These are phyloP conservation scores for Diaporthe sp. DNA, from an alignment of 2,329 filamentous ascomycete genomes.

Conservation along the genomic window DNA sequence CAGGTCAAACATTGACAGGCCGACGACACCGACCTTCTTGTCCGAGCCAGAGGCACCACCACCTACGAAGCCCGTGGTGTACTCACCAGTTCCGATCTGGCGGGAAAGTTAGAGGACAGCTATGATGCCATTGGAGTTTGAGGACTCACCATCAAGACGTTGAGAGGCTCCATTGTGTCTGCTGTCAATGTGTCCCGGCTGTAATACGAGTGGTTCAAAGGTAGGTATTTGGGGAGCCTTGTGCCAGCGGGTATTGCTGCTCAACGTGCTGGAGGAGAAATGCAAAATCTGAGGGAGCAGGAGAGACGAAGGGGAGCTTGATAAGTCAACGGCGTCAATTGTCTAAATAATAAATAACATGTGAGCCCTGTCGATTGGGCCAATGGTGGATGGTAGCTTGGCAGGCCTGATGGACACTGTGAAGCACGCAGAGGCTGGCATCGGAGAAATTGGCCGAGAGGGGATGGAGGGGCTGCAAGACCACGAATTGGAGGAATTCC, in stretches of 20 bases:
- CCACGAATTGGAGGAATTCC: constrained; percentile 29
- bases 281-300: background rate
- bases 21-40: constrained; percentile 96
- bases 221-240: background rate
- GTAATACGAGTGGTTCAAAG: background rate
- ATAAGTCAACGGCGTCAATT: background rate
- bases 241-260: no score
- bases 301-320: background rate
- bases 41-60: constrained; percentile 87
- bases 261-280: background rate
- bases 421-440: constrained; percentile 9
- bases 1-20: constrained; percentile 89
- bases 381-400: background rate
- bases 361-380: constrained; percentile 17
- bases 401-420: background rate
- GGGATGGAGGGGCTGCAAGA: constrained; percentile 29
- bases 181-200: background rate
- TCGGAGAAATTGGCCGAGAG: constrained; percentile 40
- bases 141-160: constrained; percentile 75
- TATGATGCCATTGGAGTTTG: background rate
- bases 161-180: constrained; percentile 69
- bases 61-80: constrained; percentile 95
- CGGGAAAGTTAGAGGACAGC: background rate
- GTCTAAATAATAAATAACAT: constrained; percentile 28
- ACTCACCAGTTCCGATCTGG: constrained; percentile 91